Conservation (phyloP, 2,329 filamentous ascomycete genomes). For the Sarocladium kiliense region DNA sequence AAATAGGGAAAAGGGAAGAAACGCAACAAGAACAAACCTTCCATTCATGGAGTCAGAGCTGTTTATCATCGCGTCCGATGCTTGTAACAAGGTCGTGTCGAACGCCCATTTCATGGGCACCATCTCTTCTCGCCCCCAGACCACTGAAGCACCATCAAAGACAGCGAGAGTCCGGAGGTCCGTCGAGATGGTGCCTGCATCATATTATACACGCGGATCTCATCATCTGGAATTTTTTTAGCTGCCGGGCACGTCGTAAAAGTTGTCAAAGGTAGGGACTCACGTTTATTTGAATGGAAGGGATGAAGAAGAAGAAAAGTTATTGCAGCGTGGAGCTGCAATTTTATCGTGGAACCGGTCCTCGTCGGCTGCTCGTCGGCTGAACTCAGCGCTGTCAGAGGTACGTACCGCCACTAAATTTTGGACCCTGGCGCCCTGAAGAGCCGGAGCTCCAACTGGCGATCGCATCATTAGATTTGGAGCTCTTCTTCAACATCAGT, state of each 20-base stretch:
- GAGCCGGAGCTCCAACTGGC: neutral
- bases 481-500: neutral
- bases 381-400: neutral
- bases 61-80: constrained; percentile 92
- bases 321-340: constrained; percentile 20
- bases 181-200: constrained; percentile 62
- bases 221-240: constrained; percentile 74
- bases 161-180: constrained; percentile 70
- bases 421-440: neutral
- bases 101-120: constrained; percentile 95
- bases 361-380: constrained; percentile 14
- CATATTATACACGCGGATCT: constrained; percentile 98
- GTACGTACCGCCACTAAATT: constrained; percentile 10
- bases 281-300: constrained; percentile 99
- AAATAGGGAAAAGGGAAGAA: neutral
- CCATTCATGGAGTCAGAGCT: constrained; percentile 73
- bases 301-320: constrained; percentile 48
- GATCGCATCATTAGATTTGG: constrained; percentile 1
- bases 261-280: constrained; percentile 34
- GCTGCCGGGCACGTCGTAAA: constrained; percentile 11
- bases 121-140: constrained; percentile 57
- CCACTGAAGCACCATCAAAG: constrained; percentile 78
- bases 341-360: constrained; percentile 29
- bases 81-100: constrained; percentile 98
- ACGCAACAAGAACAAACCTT: constrained; percentile 18